phyloP scores from a whole-genome alignment of 1,284 basidiomycete genomes.

The Fomitopsis palustris region DNA sequence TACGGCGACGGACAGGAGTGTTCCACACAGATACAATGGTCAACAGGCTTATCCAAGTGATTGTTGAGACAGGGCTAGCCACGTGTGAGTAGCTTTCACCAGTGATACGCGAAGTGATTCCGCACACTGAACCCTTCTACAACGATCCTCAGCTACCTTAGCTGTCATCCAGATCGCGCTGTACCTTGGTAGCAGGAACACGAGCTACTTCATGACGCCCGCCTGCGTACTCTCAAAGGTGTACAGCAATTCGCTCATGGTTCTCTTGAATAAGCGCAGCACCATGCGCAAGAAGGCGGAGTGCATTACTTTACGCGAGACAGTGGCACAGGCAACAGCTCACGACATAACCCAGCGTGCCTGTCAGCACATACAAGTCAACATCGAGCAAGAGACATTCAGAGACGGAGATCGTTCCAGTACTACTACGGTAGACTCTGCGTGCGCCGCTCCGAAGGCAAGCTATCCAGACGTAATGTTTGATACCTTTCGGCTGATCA shows the following conservation, averaged over 20 bases:
- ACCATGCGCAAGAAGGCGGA: not conserved
- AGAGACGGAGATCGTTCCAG: not conserved
- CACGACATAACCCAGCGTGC: not conserved
- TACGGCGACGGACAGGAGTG: conserved; percentile 1
- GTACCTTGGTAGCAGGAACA: not conserved
- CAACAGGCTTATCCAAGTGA: conserved; percentile 5
- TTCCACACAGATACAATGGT: conserved; percentile 1
- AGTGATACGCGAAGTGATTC: too few relatives aligned
- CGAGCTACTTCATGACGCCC: not conserved
- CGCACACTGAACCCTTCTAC: not conserved
- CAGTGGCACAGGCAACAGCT: not conserved
- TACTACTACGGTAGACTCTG: not conserved
- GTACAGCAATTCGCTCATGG: not conserved
- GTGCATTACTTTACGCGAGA: too few relatives aligned
- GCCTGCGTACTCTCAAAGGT: not conserved
- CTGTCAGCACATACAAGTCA: not conserved
- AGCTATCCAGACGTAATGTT: not conserved
- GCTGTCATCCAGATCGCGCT: not conserved
- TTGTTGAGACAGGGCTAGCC: conserved; percentile 11
- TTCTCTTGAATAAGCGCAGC: not conserved
- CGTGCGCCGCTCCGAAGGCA: not conserved
- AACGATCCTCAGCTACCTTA: not conserved
- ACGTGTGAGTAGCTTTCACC: not conserved
- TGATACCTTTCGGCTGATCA: not conserved
- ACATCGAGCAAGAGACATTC: not conserved